Evolutionary conservation across 2,329 filamentous ascomycete species (phyloP).

Genomic region (Epichloe bromicola): DNA sequence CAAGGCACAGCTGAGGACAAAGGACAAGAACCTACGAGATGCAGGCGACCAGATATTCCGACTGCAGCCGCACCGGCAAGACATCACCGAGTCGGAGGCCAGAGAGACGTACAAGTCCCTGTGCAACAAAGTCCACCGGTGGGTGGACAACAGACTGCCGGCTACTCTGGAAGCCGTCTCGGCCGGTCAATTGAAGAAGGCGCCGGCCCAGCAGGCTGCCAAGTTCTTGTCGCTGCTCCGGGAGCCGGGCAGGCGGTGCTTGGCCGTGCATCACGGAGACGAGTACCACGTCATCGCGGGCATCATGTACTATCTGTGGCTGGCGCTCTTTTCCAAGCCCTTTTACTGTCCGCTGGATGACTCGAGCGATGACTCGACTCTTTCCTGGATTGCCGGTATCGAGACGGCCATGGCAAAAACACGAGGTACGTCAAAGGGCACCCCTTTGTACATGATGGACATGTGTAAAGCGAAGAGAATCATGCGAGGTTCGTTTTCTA

Average conservation of each 20-base stretch:
- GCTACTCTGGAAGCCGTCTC: constrained; percentile 20
- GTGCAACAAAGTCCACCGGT: constrained; percentile 21
- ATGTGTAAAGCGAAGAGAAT: too few species aligned
- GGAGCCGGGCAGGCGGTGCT: constrained; percentile 21
- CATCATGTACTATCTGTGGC: constrained; percentile 26
- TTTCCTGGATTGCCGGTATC: constrained; percentile 21
- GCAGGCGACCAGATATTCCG: constrained; percentile 20
- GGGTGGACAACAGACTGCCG: constrained; percentile 23
- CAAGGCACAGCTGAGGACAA: constrained; percentile 16
- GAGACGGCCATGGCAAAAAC: constrained; percentile 19
- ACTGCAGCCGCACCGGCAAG: constrained; percentile 19
- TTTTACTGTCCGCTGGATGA: constrained; percentile 26
- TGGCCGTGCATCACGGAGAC: constrained; percentile 19
- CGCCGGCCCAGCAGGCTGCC: constrained; percentile 14
- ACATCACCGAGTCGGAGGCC: constrained; percentile 24
- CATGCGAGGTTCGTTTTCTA: too few species aligned
- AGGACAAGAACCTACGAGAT: constrained; percentile 17
- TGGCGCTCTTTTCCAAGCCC: constrained; percentile 21
- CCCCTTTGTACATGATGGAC: not conserved
- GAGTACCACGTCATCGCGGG: constrained; percentile 22
- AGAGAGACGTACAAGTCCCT: constrained; percentile 20
- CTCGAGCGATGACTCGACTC: constrained; percentile 15
- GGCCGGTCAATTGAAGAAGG: constrained; percentile 13
- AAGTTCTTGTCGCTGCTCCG: constrained; percentile 21
- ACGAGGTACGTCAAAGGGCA: constrained; percentile 7